phyloP scores from a whole-genome alignment of 139 green algal species.

The Spirogloea muscicola region DNA sequence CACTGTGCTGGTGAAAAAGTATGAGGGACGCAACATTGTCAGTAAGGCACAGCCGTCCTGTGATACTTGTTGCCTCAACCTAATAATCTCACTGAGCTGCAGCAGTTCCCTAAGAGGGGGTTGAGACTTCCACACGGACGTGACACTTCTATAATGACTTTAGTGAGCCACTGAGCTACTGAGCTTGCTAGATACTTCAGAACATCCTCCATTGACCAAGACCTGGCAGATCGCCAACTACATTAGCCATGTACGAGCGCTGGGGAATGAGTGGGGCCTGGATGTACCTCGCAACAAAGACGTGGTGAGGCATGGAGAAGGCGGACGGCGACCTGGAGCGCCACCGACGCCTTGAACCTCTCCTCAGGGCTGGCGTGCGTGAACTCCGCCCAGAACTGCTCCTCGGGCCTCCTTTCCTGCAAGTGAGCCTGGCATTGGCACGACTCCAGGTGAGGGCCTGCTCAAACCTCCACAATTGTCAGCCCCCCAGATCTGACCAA shows the following conservation, averaged over 20 bases:
- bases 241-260: background rate
- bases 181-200: background rate
- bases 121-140: too few species aligned
- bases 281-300: background rate
- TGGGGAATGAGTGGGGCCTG: background rate
- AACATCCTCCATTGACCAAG: background rate
- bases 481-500: too few species aligned
- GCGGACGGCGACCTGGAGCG: conserved; percentile 2
- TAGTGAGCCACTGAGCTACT: background rate
- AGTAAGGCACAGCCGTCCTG: background rate
- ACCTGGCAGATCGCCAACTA: background rate
- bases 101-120: too few species aligned
- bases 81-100: background rate
- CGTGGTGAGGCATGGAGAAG: conserved; percentile 7
- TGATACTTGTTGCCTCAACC: background rate
- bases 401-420: too few species aligned
- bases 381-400: too few species aligned
- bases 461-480: too few species aligned
- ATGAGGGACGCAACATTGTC: background rate
- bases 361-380: too few species aligned
- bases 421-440: too few species aligned
- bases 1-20: too few species aligned
- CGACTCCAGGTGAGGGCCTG: too few species aligned
- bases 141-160: background rate
- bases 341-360: background rate